Evolutionary conservation across 768 basidiomycete species (phyloP), one percentile per base, ranked within the genome.

Genomic region (Tricholoma matsutake): DNA sequence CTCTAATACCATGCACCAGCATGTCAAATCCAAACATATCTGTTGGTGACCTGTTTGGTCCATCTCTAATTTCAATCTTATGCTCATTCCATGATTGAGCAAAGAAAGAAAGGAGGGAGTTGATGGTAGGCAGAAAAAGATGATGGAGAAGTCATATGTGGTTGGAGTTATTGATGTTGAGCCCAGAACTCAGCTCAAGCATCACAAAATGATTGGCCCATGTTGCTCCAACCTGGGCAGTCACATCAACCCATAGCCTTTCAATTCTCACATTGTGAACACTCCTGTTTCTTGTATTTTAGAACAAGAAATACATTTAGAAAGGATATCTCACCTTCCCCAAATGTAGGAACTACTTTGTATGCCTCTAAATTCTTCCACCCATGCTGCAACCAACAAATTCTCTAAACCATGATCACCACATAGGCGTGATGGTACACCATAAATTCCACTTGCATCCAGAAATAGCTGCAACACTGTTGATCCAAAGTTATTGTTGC

Each of bases 401-500:
- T 79, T 79, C 59, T 78, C 76, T 7, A 63, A 63, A 4, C 79
- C 78, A 69, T 77, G 74, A 61, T 81, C 77, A 4, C 76, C 78
- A 4, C 74, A 57, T 4, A 75, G 25, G 1, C 72, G 61, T 4
- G 66, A 69, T 0, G 77, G 78, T 1, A 71, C 41, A 2, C 76
- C 74, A 68, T 73, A 69, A 4, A 57, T 28, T 3, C 14, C 22
- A 16, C 64, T 57, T 0, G 67, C 70, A 52, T 63, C 45, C 2
- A 69, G 57, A 58, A 79, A 79, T 0, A 78, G 60, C 0, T 68
- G 20, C 0, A 76, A 59, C 2, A 81, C 79, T 2, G 79, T 81
- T 0, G 0, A 67, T 74, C 3, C n/a, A n/a, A 62, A 56, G 57
- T 82, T 83, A 62, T 82, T 79, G 54, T 73, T 64, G 51, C 69